Evolutionary conservation across 371 early-diverging fungal species (phyloP), one percentile per base, ranked within the genome.

Genomic region (Encephalitozoon intestinalis): DNA sequence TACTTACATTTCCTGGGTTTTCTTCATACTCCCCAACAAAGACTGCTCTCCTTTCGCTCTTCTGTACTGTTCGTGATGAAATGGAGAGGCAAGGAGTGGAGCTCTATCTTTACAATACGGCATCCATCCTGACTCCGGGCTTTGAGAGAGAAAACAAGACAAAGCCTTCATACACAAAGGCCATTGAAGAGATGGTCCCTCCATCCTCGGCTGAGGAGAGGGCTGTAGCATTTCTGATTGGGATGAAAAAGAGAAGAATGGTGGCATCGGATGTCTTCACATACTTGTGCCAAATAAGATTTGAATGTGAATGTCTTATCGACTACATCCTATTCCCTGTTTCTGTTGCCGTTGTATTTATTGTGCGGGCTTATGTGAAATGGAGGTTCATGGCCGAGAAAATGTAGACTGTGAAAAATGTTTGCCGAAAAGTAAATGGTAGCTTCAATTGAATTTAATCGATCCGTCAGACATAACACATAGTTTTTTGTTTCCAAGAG

Each of bases 11-110:
- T 81, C 86, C 88, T 49, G 94, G 94, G 11, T 93, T 89, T 72
- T 70, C 88, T 15, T 85, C 88, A n/a, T 94, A 94, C 81, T 73
- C 89, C 1, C 91, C 92, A 8, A 86, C 91, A 25, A 94, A 94
- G 76, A 88, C 85, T 73, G 92, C 93, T 41, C 76, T 93, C 7
- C 28, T 64, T 1, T 76, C 75, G 9, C 74, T 83, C 54, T 82
- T 89, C 70, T 91, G 90, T 30, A 82, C 91, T 70, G 90, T 90
- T 1, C 89, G 90, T 70, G 81, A 86, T 0, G 94, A 94, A 79
- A 79, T 92, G 26, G 82, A 86, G 46, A 82, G 86, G 53, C 87
- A 89, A 63, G 86, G 81, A 0, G 90, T 94, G 68, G 82, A 84
- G 43, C 87, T 90, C 4, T 90, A 91, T 66, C 88, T 91, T 67